phyloP scores from a whole-genome alignment of 192 early-diverging fungal species.

The Podila epigama region DNA sequence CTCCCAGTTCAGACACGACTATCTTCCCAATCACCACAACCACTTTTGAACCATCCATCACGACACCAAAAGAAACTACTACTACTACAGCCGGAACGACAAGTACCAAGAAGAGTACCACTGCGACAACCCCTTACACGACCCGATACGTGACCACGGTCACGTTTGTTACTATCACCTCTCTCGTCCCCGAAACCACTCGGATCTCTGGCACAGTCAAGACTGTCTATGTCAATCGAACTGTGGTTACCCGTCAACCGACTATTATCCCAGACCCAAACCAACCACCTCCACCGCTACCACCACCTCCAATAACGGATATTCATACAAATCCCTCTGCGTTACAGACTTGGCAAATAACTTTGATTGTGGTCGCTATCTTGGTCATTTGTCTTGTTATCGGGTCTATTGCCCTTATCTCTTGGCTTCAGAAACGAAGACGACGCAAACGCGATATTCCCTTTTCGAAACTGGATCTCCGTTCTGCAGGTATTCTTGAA shows the following conservation, averaged over 20 bases:
- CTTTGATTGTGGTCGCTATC: not conserved
- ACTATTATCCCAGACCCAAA: slow-evolving; percentile 25
- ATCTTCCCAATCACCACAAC: not conserved
- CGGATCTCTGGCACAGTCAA: slow-evolving; percentile 14
- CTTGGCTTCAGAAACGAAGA: slow-evolving; percentile 9
- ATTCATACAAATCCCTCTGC: not conserved
- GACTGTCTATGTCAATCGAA: slow-evolving; percentile 6
- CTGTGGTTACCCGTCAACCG: not conserved
- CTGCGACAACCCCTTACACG: slow-evolving; percentile 16
- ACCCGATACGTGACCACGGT: slow-evolving; percentile 32
- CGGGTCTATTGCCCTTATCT: not conserved
- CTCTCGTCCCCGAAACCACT: slow-evolving; percentile 19
- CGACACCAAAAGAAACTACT: not conserved
- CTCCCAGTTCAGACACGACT: not conserved
- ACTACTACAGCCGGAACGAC: not conserved
- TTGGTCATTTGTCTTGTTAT: slow-evolving; percentile 2
- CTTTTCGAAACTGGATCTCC: no score
- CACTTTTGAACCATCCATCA: not conserved
- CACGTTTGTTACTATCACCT: slow-evolving; percentile 22
- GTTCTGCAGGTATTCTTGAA: not conserved
- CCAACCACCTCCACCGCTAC: slow-evolving; percentile 14
- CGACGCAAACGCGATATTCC: not conserved
- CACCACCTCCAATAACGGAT: not conserved
- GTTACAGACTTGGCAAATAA: slow-evolving; percentile 14
- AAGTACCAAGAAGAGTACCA: not conserved